A percentile compares a stretch with the other conserved stretches of the same genome.
Conservation (phyloP, 768 basidiomycete genomes). For the Mycena crocata region DNA sequence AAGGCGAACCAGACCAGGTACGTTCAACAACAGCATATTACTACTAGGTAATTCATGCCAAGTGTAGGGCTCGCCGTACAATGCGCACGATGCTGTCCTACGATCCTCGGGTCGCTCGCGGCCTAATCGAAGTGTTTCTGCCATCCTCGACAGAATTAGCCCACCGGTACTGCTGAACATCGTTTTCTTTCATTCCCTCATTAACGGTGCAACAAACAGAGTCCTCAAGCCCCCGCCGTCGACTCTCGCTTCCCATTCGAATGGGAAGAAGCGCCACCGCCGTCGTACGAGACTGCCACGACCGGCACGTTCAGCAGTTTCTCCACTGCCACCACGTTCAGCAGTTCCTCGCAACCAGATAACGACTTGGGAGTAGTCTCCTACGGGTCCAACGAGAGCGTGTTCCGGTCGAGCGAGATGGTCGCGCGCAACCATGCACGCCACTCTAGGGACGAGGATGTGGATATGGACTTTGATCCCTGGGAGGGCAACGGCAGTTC, state of each 20-base stretch:
- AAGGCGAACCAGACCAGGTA: constrained; percentile 17
- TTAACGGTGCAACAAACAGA: not conserved
- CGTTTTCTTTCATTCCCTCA: no score
- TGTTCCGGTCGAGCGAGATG: not conserved
- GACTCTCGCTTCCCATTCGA: constrained; percentile 23
- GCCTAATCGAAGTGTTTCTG: not conserved
- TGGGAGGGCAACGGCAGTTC: not conserved
- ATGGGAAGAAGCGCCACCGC: constrained; percentile 30
- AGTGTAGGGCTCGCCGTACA: constrained; percentile 23
- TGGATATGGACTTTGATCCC: not conserved
- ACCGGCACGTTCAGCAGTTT: not conserved
- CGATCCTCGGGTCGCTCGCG: not conserved
- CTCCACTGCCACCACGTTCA: no score
- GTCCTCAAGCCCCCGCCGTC: not conserved
- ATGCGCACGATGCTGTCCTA: constrained; percentile 26
- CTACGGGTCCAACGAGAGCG: no score
- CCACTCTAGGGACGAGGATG: not conserved
- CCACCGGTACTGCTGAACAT: constrained; percentile 3
- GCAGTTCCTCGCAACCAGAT: no score
- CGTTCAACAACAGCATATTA: not conserved
- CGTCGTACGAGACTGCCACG: constrained; percentile 29
- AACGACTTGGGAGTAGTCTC: no score
- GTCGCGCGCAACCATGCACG: not conserved
- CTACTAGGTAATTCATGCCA: not conserved
- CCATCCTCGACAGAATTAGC: constrained; percentile 22